Base-by-base conservation (phyloP, 257 asterid genomes). In the Fraxinus americana region DNA sequence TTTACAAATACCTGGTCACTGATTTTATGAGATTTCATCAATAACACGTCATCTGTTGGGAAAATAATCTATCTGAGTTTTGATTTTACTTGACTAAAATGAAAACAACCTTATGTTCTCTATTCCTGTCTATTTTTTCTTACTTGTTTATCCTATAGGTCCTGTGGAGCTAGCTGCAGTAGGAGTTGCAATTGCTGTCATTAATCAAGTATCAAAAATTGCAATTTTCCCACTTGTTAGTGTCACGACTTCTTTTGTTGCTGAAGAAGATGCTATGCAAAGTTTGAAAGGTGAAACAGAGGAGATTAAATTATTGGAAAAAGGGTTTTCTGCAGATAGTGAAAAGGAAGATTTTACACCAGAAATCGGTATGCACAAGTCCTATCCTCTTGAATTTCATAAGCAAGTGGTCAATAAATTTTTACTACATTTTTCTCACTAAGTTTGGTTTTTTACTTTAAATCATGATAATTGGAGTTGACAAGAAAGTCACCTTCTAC, bases 161-260 rank as follows among this genome's bases (percentile, higher is more conserved):
- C 84, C 90, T 7, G 84, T 84, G 78, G 94, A 89, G 80, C 88
- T 89, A 25, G 91, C 89, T 4, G 93, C 89, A 66, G 93, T 87
- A 30, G 93, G 93, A 68, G 90, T 87, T 67, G 85, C 93, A 9
- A 87, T 89, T 72, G 91, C 90, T 30, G 25, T 89, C 13, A 71
- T 89, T n/a, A 89, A 89, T 79, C 93, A 87, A 86, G 89, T 81
- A 50, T 86, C 91, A 30, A 89, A 84, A 79, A 71, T 89, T 61
- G 88, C 93, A 19, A 86, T 89, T 45, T 84, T 89, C 78, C 93
- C 93, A n/a, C 90, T 89, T 16, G 91, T 87, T 57, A 89, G 91
- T 48, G 77, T 89, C 12, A 89, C 90, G 19, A 89, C 93, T 48
- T 89, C 93, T n/a, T 84, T 85, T 78, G 93, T 89, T 45, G 93